Conservation (phyloP, 352 stramenopile species). For the Albugo candida region DNA sequence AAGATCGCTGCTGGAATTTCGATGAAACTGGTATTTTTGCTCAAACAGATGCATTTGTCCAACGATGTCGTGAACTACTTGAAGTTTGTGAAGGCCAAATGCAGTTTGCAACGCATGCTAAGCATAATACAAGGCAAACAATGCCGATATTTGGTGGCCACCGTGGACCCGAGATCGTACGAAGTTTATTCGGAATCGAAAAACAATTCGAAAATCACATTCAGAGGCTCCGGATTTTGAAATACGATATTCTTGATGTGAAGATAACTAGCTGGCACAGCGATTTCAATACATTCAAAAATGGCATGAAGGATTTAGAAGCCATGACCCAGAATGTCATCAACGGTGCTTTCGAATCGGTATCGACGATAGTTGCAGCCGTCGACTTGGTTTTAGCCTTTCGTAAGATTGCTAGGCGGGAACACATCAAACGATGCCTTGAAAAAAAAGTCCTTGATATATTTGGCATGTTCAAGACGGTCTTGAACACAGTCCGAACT, state of each 20-base stretch:
- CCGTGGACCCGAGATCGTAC: constrained; percentile 82
- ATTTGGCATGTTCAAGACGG: constrained; percentile 77
- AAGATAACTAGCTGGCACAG: constrained; percentile 90
- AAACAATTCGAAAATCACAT: constrained; percentile 83
- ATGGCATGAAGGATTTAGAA: constrained; percentile 90
- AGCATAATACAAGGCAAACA: constrained; percentile 30
- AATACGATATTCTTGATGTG: constrained; percentile 91
- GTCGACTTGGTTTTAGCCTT: constrained; percentile 88
- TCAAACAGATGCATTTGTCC: constrained; percentile 90
- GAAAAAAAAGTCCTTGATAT: constrained; percentile 88
- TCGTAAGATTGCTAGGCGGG: constrained; percentile 80
- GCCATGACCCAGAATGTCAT: constrained; percentile 93
- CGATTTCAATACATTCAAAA: constrained; percentile 92
- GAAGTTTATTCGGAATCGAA: constrained; percentile 84
- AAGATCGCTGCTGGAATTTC: constrained; percentile 75
- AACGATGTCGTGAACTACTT: constrained; percentile 86
- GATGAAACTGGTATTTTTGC: constrained; percentile 91
- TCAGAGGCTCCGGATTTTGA: constrained; percentile 68
- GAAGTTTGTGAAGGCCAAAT: constrained; percentile 91
- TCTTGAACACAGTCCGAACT: constrained; percentile 59
- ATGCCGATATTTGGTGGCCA: constrained; percentile 85
- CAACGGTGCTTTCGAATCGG: constrained; percentile 84
- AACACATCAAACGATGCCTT: constrained; percentile 85
- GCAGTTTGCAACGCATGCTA: constrained; percentile 84
- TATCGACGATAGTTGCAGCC: constrained; percentile 72